Evolutionary conservation across 2,329 filamentous ascomycete species (phyloP).

Genomic region (Colletotrichum scovillei): DNA sequence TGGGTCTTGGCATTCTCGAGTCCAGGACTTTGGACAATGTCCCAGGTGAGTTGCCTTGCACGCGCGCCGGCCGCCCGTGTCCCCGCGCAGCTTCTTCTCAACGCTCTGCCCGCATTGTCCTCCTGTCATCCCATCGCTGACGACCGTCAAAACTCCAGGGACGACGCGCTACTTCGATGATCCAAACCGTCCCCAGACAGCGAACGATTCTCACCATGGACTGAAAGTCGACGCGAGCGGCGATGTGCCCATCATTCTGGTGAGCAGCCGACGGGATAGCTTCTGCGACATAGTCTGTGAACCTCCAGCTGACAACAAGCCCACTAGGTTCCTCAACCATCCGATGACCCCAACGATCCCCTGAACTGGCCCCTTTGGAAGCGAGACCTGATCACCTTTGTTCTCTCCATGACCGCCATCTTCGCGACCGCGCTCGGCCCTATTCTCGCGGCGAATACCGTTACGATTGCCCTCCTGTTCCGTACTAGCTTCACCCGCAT

Average conservation of each 20-base stretch:
- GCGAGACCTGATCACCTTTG: constrained; percentile 82
- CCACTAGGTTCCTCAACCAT: constrained; percentile 78
- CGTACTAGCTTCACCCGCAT: constrained; percentile 75
- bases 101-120: constrained; percentile 16
- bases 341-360: constrained; percentile 90
- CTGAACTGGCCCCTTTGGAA: constrained; percentile 87
- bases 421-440: constrained; percentile 87
- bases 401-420: constrained; percentile 83
- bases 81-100: not conserved
- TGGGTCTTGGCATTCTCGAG: constrained; percentile 81
- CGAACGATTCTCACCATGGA: constrained; percentile 52
- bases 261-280: constrained; percentile 49
- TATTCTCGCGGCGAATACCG: constrained; percentile 88
- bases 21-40: constrained; percentile 74
- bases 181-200: constrained; percentile 58
- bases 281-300: not conserved
- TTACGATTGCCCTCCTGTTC: constrained; percentile 79
- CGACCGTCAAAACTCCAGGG: constrained; percentile 50
- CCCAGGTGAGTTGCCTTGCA: constrained; percentile 67
- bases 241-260: constrained; percentile 78
- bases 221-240: constrained; percentile 81
- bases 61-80: not conserved
- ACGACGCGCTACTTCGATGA: constrained; percentile 75
- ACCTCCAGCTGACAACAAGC: not conserved
- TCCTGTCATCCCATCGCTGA: constrained; percentile 16